Evolutionary conservation across 768 basidiomycete species (phyloP).

Genomic region (Boletus rubroflammeus): DNA sequence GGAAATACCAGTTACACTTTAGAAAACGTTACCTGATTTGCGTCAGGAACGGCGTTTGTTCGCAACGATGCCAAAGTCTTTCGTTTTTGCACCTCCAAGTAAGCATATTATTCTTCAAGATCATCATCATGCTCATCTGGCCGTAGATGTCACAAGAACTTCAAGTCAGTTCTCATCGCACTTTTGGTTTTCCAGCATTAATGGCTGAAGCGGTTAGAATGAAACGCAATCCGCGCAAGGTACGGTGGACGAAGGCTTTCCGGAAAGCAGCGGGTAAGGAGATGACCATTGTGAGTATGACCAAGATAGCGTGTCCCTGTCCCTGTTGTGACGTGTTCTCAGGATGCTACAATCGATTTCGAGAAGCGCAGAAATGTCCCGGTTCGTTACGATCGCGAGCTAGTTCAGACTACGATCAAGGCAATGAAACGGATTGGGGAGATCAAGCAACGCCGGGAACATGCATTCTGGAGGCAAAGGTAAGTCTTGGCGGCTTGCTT

Average conservation of each 20-base stretch:
- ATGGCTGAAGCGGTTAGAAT: slow-evolving; percentile 52
- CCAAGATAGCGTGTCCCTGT: neutral
- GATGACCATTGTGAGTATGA: slow-evolving; percentile 85
- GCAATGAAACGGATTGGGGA: slow-evolving; percentile 95
- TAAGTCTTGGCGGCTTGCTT: slow-evolving; percentile 24
- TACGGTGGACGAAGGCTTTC: slow-evolving; percentile 99
- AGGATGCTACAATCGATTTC: slow-evolving; percentile 99
- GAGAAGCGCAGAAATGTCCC: slow-evolving; percentile 98
- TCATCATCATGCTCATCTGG: slow-evolving; percentile 3
- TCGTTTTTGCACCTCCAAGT: slow-evolving; percentile 98
- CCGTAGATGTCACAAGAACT: slow-evolving; percentile 94
- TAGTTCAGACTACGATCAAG: slow-evolving; percentile 88
- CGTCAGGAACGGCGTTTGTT: slow-evolving; percentile 85
- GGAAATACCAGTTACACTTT: neutral
- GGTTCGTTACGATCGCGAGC: slow-evolving; percentile 92
- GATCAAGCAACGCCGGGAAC: slow-evolving; percentile 86
- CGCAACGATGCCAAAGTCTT: slow-evolving; percentile 98
- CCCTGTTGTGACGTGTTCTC: neutral
- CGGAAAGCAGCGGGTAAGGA: slow-evolving; percentile 98
- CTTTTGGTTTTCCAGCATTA: neutral
- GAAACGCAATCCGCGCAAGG: slow-evolving; percentile 99
- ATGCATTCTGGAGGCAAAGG: slow-evolving; percentile 96
- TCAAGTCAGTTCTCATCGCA: slow-evolving; percentile 66
- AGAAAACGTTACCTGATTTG: neutral
- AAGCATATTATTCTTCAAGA: slow-evolving; percentile 25